Conservation (phyloP, 192 early-diverging fungal genomes). For the Entomortierella parvispora region DNA sequence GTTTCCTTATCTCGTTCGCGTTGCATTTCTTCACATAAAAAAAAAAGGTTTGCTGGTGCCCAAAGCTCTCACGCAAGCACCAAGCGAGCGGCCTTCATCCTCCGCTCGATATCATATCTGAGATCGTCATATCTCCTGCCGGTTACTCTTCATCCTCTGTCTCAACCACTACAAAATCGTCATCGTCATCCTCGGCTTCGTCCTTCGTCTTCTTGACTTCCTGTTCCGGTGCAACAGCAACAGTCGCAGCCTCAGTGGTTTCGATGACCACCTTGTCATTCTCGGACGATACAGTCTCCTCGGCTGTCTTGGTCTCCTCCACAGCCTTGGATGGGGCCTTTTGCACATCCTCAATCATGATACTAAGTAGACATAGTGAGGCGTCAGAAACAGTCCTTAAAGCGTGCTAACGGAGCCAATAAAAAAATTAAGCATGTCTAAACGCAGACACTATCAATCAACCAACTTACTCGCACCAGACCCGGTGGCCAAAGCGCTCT, state of each 20-base stretch:
- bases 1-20: no score
- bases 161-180: conserved; percentile 46
- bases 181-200: conserved; percentile 13
- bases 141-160: conserved; percentile 30
- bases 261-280: conserved; percentile 1
- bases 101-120: background rate
- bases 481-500: conserved; percentile 68
- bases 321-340: background rate
- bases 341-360: conserved; percentile 11
- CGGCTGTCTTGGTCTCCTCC: background rate
- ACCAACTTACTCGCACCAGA: conserved; percentile 68
- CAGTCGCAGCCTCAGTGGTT: background rate
- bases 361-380: conserved; percentile 2
- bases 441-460: background rate
- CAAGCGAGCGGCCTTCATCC: background rate
- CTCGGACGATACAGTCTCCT: background rate
- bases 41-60: no score
- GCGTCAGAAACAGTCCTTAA: background rate
- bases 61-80: no score
- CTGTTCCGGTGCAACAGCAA: background rate
- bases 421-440: no score
- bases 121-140: background rate
- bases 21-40: no score
- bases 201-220: background rate
- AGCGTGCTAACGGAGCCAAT: background rate